Conservation (phyloP, 768 basidiomycete species). For the Kwoniella sp. region DNA sequence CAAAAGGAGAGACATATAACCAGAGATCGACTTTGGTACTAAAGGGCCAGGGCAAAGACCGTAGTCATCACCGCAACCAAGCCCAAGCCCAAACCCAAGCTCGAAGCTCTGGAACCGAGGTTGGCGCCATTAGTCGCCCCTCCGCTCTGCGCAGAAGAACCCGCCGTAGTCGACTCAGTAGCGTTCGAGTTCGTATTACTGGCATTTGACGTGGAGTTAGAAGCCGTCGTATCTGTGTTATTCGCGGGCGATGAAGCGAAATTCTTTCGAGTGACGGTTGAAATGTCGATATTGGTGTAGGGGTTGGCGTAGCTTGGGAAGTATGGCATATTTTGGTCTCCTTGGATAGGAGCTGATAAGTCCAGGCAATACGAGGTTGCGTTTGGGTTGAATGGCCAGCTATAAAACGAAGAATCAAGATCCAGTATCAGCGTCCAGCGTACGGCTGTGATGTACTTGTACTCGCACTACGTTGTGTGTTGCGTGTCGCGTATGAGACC, state of each 20-base stretch:
- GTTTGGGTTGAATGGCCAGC: conserved; percentile 31
- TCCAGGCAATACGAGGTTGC: conserved; percentile 33
- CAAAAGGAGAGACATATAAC: too few relatives aligned
- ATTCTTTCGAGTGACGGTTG: conserved; percentile 17
- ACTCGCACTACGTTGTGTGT: too few relatives aligned
- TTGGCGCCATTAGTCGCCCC: not conserved
- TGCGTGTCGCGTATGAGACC: too few relatives aligned
- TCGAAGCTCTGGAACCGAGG: not conserved
- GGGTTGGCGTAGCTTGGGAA: conserved; percentile 33
- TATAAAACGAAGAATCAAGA: not conserved
- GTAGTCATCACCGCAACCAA: too few relatives aligned
- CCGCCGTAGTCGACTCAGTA: too few relatives aligned
- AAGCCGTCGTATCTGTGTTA: not conserved
- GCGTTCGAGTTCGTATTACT: too few relatives aligned
- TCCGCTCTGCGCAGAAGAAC: not conserved
- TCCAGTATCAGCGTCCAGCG: too few relatives aligned
- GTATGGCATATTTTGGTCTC: conserved; percentile 38
- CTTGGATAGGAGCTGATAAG: conserved; percentile 26
- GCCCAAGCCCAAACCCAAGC: too few relatives aligned
- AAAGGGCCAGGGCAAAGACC: too few relatives aligned
- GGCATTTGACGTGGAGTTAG: too few relatives aligned
- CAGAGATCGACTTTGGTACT: too few relatives aligned
- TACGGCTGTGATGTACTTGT: too few relatives aligned
- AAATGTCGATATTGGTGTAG: conserved; percentile 34
- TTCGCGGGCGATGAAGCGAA: not conserved